A percentile compares a stretch with the other conserved stretches of the same genome.
Conservation (phyloP, 352 stramenopile genomes). For the Globisporangium nunn region DNA sequence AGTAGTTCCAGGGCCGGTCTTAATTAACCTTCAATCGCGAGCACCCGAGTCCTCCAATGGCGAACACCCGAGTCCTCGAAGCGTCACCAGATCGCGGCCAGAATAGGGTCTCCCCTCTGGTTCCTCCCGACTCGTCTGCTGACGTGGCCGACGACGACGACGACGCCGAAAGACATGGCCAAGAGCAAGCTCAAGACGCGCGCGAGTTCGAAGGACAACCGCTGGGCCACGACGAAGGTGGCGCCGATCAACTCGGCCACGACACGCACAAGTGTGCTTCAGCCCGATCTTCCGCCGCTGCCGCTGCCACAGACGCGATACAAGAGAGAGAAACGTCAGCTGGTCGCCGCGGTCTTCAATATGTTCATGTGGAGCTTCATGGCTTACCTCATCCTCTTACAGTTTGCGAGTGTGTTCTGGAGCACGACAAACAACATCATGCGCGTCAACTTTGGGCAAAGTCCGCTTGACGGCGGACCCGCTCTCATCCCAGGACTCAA, state of each 20-base stretch:
- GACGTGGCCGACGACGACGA: neutral
- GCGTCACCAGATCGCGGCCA: too few species aligned
- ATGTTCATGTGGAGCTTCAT: neutral
- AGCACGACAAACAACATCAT: neutral
- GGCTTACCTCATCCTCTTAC: conserved; percentile 1
- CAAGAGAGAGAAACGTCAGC: neutral
- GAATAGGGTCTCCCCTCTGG: too few species aligned
- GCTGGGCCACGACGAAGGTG: neutral
- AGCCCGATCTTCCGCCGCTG: too few species aligned
- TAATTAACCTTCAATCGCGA: too few species aligned
- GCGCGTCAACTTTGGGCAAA: neutral
- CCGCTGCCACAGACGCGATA: too few species aligned
- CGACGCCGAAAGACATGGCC: neutral
- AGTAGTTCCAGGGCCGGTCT: too few species aligned
- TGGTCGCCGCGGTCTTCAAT: neutral
- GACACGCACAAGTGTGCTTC: neutral
- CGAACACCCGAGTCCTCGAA: too few species aligned
- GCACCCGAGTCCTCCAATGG: too few species aligned
- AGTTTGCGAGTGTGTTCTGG: conserved; percentile 5
- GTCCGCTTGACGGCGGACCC: conserved; percentile 2
- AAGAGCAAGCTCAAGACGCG: neutral
- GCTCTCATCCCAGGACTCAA: conserved; percentile 1
- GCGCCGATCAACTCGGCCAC: neutral
- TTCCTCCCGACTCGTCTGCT: too few species aligned
- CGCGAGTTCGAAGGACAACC: neutral